Base-by-base conservation (phyloP, 2,329 filamentous ascomycete genomes). In the Talaromyces sp. region DNA sequence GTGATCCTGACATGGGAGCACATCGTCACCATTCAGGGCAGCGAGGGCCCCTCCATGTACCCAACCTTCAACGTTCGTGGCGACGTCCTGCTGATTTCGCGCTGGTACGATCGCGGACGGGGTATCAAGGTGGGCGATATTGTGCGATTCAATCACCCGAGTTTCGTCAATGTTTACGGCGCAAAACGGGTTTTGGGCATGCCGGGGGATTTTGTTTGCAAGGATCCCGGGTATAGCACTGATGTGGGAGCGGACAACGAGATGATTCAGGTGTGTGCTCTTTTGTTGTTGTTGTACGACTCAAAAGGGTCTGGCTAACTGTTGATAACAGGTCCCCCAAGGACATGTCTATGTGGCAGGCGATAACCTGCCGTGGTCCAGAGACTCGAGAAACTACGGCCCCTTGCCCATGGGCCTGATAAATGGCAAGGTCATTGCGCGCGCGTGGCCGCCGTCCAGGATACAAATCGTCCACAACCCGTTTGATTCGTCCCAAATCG, bases 341-440 rank as follows among this genome's bases (percentile, higher is more conserved):
- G 95, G 95, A 1, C 95, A 99, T 80, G 96, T 92, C 70, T 98
- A 92, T 86, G 80, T 97, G 6, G 85, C 87, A 2, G 95, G 95
- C 2, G 95, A 99, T 75, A 98, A 98, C 75, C 72, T 96, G 64
- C 82, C 86, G 3, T 89, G 85, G 69, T 97, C 92, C 28, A 82
- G 91, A 66, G 95, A 99, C 79, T 97, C 92, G 51, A 87, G 95
- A 64, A 81, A 87, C 47, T 96, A 89, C 78, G 95, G 95, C 0
- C 92, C 95, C 0, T 74, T 99, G 31, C 95, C 95, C 0, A 79
- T 99, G 71, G 94, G 86, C 1, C 79, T 99, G 65, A 85, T 99
- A 52, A 87, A 84, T 68, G 92, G 92, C 54, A 98, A 96, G 73
- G 87, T 95, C 2, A 77, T 94, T 44, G 89, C 83, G 62, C 68